Evolutionary conservation across 2,329 filamentous ascomycete species (phyloP), one percentile per base, ranked within the genome.

Genomic region (Cladophialophora carrionii): DNA sequence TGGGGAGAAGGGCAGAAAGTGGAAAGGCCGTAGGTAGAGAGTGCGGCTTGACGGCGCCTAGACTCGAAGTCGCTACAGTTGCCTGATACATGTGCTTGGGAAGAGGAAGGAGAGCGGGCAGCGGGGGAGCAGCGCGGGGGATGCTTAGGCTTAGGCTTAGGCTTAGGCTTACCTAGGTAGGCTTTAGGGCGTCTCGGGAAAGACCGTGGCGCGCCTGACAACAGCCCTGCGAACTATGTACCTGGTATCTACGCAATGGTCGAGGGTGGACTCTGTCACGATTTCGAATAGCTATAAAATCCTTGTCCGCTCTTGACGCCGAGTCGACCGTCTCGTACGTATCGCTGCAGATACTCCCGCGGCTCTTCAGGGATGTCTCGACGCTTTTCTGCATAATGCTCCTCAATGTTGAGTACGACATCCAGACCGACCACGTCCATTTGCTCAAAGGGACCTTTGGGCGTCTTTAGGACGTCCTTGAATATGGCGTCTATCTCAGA

Each of bases 361-460:
- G 75, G 76, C 55, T 74, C 71, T 1, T 24, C 34, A 6, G 75
- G 76, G 41, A 78, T 59, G 1, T 72, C 71, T 2, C 41, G 57
- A 12, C 76, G 72, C 41, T 73, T 72, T 22, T 74, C 70, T 5
- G 77, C 72, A 65, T 79, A 79, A 67, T 79, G 76, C 3, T 76
- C 72, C 66, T 80, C 78, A 62, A 79, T 79, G 48, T 76, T 74
- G 14, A 74, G 70, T 0, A 80, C 76, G 1, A 78, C 77, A 67
- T 79, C 77, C 26, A 80, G 56, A 0, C 78, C 78, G 24, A 79
- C 77, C 3, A 74, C 71, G 63, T 79, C 78, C 78, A 80, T 79
- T 63, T 75, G 73, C 54, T 75, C 76, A 68, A 75, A 80, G 0
- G 76, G 76, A 0, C 78, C 77, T 37, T 74, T 74, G 7, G 72